Evolutionary conservation across 176 grass and related monocot species (phyloP).

Genomic region (Rhipidocladum racemiflorum): DNA sequence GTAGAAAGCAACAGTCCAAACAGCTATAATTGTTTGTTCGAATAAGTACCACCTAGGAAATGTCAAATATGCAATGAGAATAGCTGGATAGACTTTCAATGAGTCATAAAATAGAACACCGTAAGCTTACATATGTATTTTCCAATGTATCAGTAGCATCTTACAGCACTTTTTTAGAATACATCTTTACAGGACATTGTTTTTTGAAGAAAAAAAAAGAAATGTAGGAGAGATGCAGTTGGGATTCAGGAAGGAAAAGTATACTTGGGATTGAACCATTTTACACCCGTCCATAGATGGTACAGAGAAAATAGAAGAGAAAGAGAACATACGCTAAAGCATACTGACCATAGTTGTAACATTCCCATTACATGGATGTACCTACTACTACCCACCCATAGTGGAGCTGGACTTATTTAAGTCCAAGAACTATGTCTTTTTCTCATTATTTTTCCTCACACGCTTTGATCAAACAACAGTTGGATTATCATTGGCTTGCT

Average conservation of each 20-base stretch:
- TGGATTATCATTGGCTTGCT: not conserved
- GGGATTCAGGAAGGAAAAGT: not conserved
- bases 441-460: not conserved
- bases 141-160: not conserved
- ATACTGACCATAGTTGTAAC: not conserved
- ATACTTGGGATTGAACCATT: not conserved
- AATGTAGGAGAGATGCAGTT: not conserved
- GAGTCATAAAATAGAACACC: conserved; percentile 1
- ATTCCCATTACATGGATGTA: not conserved
- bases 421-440: not conserved
- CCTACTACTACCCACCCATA: not conserved
- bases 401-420: not conserved
- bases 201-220: not conserved
- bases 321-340: not conserved
- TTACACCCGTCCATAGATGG: not conserved
- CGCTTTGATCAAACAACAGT: not conserved
- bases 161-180: not conserved
- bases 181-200: not conserved
- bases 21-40: conserved; percentile 52
- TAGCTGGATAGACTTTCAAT: not conserved
- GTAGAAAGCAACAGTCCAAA: conserved; percentile 71
- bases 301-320: not conserved
- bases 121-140: not conserved
- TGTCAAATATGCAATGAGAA: not conserved
- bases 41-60: conserved; percentile 79